Percentiles rank a stretch among this genome's conserved stretches.
These are phyloP conservation scores for Wickerhamomyces bovis DNA, from an alignment of 805 yeast species.

Conservation along the genomic window DNA sequence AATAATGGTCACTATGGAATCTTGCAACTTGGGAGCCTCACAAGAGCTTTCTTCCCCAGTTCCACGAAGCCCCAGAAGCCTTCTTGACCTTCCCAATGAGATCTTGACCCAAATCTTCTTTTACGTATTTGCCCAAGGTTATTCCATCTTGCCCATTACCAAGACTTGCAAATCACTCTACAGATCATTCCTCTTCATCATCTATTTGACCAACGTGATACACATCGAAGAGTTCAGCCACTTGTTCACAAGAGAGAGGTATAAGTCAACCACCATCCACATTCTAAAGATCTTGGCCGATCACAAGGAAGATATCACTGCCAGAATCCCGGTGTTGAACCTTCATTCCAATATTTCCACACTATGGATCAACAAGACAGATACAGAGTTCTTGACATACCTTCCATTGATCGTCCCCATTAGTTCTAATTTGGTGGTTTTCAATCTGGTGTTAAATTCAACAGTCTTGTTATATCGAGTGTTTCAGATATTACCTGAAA, in stretches of 20 bases:
- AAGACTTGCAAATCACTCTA: constrained; percentile 8
- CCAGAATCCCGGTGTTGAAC: constrained; percentile 1
- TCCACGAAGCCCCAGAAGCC: neutral
- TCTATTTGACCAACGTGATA: constrained; percentile 9
- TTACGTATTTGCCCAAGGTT: constrained; percentile 1
- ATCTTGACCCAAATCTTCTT: constrained; percentile 9
- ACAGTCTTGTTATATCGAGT: constrained; percentile 1
- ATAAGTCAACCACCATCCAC: neutral
- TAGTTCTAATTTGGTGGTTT: constrained; percentile 3
- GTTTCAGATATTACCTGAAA: constrained; percentile 4
- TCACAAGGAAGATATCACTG: neutral
- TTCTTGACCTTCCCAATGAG: constrained; percentile 15
- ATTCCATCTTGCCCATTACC: constrained; percentile 12
- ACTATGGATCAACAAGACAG: neutral
- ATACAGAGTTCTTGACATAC: neutral
- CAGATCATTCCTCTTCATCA: constrained; percentile 5
- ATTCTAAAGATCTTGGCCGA: constrained; percentile 1
- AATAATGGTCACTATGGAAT: neutral
- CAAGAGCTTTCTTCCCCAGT: neutral
- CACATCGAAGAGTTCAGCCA: constrained; percentile 5
- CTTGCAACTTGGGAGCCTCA: neutral
- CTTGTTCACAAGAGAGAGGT: neutral
- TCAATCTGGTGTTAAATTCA: constrained; percentile 8
- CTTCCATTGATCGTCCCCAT: constrained; percentile 1
- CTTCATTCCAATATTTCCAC: constrained; percentile 6